Evolutionary conservation across 768 basidiomycete genomes (phyloP).

Genomic region (Pulveroboletus ravenelii): DNA sequence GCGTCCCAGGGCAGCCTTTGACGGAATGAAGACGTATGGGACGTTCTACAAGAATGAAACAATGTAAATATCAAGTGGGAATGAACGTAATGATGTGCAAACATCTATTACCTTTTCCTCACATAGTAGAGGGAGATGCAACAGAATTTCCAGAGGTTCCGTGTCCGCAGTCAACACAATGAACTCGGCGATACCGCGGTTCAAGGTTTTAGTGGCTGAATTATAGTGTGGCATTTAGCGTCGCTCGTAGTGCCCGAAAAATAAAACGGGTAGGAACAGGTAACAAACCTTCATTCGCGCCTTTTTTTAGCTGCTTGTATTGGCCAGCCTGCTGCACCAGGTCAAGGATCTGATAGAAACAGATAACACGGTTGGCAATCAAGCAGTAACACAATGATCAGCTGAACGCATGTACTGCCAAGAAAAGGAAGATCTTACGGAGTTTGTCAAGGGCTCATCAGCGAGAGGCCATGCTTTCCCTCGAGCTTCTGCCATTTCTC

Average conservation of each 20-base stretch:
- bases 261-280: not conserved
- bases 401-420: not conserved
- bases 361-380: not conserved
- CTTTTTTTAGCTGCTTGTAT: constrained; percentile 98
- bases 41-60: constrained; percentile 62
- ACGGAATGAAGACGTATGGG: constrained; percentile 91
- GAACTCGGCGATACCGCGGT: constrained; percentile 97
- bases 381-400: not conserved
- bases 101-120: constrained; percentile 80
- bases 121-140: constrained; percentile 94
- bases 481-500: constrained; percentile 58
- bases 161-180: constrained; percentile 96
- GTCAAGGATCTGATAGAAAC: constrained; percentile 72
- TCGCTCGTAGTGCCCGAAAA: not conserved
- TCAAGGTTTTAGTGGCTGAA: constrained; percentile 93
- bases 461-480: constrained; percentile 90
- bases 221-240: constrained; percentile 6
- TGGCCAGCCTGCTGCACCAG: constrained; percentile 93
- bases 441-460: constrained; percentile 82
- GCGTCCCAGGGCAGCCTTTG: constrained; percentile 92
- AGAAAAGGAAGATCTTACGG: constrained; percentile 44
- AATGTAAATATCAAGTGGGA: not conserved
- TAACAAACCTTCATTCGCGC: constrained; percentile 88
- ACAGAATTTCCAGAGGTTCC: constrained; percentile 94
- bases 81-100: not conserved